A percentile compares a stretch with the other conserved stretches of the same genome.
These are phyloP conservation scores for Suillus lakei DNA, from an alignment of 768 basidiomycete species.

Conservation along the genomic window DNA sequence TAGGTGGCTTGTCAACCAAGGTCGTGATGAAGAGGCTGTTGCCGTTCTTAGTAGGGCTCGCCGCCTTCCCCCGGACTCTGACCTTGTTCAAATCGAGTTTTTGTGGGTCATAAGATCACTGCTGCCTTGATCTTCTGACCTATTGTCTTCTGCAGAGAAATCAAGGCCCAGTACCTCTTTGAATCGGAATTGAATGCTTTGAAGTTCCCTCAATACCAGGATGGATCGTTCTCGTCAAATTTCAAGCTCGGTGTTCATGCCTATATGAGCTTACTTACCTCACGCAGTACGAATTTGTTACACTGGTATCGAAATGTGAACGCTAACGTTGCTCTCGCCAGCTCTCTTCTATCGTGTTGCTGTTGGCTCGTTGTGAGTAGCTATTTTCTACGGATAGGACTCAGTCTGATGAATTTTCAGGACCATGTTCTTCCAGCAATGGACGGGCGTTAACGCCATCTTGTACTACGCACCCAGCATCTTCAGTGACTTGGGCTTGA, in stretches of 20 bases:
- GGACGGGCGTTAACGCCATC: constrained; percentile 80
- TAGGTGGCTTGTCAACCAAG: constrained; percentile 79
- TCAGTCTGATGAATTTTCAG: constrained; percentile 28
- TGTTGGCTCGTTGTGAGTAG: constrained; percentile 57
- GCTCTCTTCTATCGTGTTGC: constrained; percentile 64
- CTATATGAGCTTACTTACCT: constrained; percentile 64
- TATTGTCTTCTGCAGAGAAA: constrained; percentile 49
- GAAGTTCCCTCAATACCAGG: constrained; percentile 68
- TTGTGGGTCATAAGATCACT: constrained; percentile 50
- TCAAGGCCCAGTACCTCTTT: constrained; percentile 74
- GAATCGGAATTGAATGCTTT: constrained; percentile 65
- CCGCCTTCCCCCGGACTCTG: constrained; percentile 55
- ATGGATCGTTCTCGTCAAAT: constrained; percentile 57
- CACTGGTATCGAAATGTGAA: not conserved
- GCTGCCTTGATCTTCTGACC: constrained; percentile 1
- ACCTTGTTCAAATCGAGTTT: constrained; percentile 75
- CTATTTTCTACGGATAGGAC: not conserved
- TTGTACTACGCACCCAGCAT: constrained; percentile 80
- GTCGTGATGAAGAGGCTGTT: constrained; percentile 76
- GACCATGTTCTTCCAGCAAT: constrained; percentile 84
- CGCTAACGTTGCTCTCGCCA: constrained; percentile 31
- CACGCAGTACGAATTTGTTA: constrained; percentile 37
- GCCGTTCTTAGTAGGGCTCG: constrained; percentile 65
- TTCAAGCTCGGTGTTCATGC: constrained; percentile 65
- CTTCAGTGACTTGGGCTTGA: constrained; percentile 63